These are phyloP conservation scores for Castanopsis chinensis DNA, from an alignment of 306 rosid genomes.

Conservation along the genomic window DNA sequence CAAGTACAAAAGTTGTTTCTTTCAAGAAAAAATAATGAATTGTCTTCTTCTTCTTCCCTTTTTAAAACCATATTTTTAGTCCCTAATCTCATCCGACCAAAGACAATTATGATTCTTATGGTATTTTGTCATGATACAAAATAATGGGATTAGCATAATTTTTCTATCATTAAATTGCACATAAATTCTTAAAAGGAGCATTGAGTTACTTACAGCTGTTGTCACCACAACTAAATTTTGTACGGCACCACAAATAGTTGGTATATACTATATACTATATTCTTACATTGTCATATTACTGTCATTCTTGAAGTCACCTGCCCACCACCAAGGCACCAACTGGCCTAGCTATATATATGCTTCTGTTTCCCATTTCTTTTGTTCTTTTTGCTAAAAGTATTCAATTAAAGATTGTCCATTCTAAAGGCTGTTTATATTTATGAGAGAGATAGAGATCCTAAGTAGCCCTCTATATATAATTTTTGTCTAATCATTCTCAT, in stretches of 20 bases:
- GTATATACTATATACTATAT: too few species aligned
- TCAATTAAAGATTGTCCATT: background rate
- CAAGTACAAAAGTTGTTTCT: background rate
- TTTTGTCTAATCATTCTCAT: background rate
- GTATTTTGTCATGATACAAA: background rate
- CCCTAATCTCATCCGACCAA: conserved; percentile 5
- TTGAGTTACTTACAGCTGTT: background rate
- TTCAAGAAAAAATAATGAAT: background rate
- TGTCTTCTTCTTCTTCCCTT: background rate
- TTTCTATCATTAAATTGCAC: background rate
- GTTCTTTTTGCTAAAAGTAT: background rate
- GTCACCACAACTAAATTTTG: background rate
- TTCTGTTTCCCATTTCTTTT: background rate
- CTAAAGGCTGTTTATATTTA: background rate
- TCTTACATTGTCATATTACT: too few species aligned
- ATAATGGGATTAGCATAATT: conserved; percentile 3
- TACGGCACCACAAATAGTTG: background rate
- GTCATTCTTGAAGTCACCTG: background rate
- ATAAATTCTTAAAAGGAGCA: background rate
- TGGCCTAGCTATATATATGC: background rate
- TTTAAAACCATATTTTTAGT: too few species aligned
- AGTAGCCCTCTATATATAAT: background rate
- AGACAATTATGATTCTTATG: background rate
- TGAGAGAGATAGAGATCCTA: background rate
- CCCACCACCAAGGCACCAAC: background rate